These are phyloP conservation scores for Clonostachys sp. DNA, from an alignment of 2,329 filamentous ascomycete genomes.

Conservation along the genomic window DNA sequence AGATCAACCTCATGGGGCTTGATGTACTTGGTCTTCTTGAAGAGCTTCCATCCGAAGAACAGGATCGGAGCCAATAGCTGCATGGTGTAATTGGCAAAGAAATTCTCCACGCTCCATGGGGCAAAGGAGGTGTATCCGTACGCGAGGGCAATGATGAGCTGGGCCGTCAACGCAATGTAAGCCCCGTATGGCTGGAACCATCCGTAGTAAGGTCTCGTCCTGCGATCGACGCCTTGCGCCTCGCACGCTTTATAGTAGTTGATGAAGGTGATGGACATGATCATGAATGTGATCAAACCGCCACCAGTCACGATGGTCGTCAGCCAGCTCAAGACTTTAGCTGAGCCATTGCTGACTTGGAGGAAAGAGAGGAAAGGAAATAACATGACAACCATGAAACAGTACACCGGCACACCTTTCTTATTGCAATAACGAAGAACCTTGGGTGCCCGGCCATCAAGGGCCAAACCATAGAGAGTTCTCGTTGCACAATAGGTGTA, in stretches of 20 bases:
- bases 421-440: slow-evolving; percentile 54
- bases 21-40: slow-evolving; percentile 53
- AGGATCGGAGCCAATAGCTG: slow-evolving; percentile 46
- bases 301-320: slow-evolving; percentile 52
- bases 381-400: slow-evolving; percentile 46
- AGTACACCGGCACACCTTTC: slow-evolving; percentile 57
- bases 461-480: slow-evolving; percentile 44
- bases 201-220: slow-evolving; percentile 50
- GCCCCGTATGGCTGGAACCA: slow-evolving; percentile 56
- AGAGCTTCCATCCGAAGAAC: slow-evolving; percentile 58
- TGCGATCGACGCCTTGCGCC: slow-evolving; percentile 47
- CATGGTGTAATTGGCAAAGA: slow-evolving; percentile 54
- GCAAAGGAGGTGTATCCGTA: slow-evolving; percentile 52
- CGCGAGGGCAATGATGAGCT: slow-evolving; percentile 36
- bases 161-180: slow-evolving; percentile 36
- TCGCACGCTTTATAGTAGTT: slow-evolving; percentile 46
- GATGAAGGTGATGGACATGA: slow-evolving; percentile 41
- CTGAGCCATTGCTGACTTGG: slow-evolving; percentile 40
- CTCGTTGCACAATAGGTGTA: slow-evolving; percentile 47
- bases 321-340: slow-evolving; percentile 47
- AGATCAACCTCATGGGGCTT: slow-evolving; percentile 51
- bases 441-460: slow-evolving; percentile 41
- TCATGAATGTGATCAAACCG: slow-evolving; percentile 58
- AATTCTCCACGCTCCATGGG: slow-evolving; percentile 39
- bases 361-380: slow-evolving; percentile 51